These are phyloP conservation scores for Plenodomus tracheiphilus DNA, from an alignment of 2,329 filamentous ascomycete species.

Conservation along the genomic window DNA sequence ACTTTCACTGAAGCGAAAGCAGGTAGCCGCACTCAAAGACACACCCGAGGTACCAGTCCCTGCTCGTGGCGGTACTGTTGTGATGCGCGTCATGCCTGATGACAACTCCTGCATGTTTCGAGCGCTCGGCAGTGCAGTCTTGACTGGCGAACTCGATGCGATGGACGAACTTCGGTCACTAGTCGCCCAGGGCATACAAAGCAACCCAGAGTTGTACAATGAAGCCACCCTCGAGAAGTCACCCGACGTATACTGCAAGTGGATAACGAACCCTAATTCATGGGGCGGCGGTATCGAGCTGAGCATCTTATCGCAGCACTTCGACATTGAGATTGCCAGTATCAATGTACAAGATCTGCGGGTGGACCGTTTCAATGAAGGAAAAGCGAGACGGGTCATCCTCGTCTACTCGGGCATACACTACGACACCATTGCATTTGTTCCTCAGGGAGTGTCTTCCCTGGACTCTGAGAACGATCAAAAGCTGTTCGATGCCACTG, in stretches of 20 bases:
- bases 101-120: slow-evolving; percentile 96
- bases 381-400: slow-evolving; percentile 66
- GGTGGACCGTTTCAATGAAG: slow-evolving; percentile 79
- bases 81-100: slow-evolving; percentile 92
- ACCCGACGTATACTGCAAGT: slow-evolving; percentile 75
- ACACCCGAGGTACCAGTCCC: slow-evolving; percentile 65
- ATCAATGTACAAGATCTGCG: slow-evolving; percentile 74
- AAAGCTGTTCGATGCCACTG: slow-evolving; percentile 68
- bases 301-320: slow-evolving; percentile 79
- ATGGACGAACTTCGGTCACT: slow-evolving; percentile 76
- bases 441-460: slow-evolving; percentile 59
- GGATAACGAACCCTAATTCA: slow-evolving; percentile 76
- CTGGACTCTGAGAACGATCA: slow-evolving; percentile 75
- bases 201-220: slow-evolving; percentile 71
- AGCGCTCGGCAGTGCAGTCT: slow-evolving; percentile 80
- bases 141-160: slow-evolving; percentile 63
- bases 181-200: slow-evolving; percentile 77
- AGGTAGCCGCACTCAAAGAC: slow-evolving; percentile 55
- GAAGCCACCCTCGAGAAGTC: slow-evolving; percentile 73
- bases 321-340: slow-evolving; percentile 81
- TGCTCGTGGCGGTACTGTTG: slow-evolving; percentile 60
- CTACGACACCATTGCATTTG: slow-evolving; percentile 86
- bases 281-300: slow-evolving; percentile 96
- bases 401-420: slow-evolving; percentile 91
- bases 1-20: slow-evolving; percentile 49